phyloP scores from a whole-genome alignment of 2,329 filamentous ascomycete species.

The Stagonosporopsis rhizophila region DNA sequence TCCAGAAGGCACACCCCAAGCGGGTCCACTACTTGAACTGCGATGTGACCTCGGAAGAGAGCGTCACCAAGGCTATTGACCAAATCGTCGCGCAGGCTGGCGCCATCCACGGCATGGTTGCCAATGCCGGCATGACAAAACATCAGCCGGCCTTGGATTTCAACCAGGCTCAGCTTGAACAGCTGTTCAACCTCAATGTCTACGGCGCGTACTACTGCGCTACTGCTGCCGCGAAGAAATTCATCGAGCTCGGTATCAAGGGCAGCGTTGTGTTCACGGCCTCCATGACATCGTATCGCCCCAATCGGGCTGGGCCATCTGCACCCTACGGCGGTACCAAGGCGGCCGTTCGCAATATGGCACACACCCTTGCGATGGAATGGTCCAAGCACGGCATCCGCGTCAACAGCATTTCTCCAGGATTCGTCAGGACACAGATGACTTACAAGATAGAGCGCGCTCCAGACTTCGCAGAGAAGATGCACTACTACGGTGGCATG shows the following conservation, averaged over 20 bases:
- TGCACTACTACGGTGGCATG: constrained; percentile 63
- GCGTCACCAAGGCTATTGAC: constrained; percentile 55
- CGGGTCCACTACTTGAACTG: constrained; percentile 55
- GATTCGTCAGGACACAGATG: constrained; percentile 80
- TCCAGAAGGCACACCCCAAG: constrained; percentile 53
- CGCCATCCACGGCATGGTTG: constrained; percentile 60
- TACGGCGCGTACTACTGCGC: constrained; percentile 57
- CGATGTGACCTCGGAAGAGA: constrained; percentile 59
- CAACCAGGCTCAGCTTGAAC: constrained; percentile 57
- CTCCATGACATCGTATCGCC: constrained; percentile 59
- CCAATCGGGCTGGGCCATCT: constrained; percentile 60
- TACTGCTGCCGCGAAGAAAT: constrained; percentile 54
- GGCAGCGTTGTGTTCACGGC: constrained; percentile 59
- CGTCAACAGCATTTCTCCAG: constrained; percentile 84
- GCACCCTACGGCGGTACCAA: constrained; percentile 57
- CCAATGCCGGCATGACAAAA: constrained; percentile 61
- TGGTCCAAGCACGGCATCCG: constrained; percentile 83
- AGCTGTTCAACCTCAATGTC: constrained; percentile 59
- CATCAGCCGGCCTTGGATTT: constrained; percentile 62
- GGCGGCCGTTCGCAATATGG: constrained; percentile 53
- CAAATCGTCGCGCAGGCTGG: constrained; percentile 56
- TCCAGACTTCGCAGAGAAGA: constrained; percentile 60
- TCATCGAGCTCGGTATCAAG: constrained; percentile 56
- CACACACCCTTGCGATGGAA: constrained; percentile 73
- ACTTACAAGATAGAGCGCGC: constrained; percentile 59